Percentiles rank a stretch among this genome's conserved stretches.
Evolutionary conservation across 2,329 filamentous ascomycete genomes (phyloP).

Genomic region (Phoma sp.): DNA sequence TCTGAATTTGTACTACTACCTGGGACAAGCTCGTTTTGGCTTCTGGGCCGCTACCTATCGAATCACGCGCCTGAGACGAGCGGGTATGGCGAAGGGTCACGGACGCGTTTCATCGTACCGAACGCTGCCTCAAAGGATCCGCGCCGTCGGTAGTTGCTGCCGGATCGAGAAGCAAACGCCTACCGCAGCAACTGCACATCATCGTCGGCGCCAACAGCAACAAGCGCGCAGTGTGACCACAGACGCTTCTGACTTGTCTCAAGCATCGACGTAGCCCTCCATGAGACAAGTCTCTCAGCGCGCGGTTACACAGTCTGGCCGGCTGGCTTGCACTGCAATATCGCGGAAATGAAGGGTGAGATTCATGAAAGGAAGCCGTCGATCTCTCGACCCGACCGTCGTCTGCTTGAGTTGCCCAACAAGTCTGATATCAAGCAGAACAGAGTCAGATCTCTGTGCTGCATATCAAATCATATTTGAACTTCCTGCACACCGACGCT

Average conservation of each 20-base stretch:
- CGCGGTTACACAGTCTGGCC: background rate
- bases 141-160: slow-evolving; percentile 18
- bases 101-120: slow-evolving; percentile 32
- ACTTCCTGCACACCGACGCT: too few relatives aligned
- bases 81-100: slow-evolving; percentile 26
- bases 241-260: background rate
- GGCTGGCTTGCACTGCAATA: background rate
- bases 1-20: slow-evolving; percentile 1
- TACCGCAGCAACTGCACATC: slow-evolving; percentile 9
- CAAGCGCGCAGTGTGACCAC: slow-evolving; percentile 8
- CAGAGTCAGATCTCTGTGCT: too few relatives aligned
- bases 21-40: slow-evolving; percentile 6
- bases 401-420: background rate
- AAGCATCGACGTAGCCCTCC: background rate
- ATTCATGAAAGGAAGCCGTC: background rate
- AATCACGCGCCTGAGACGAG: slow-evolving; percentile 28
- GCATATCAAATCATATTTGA: too few relatives aligned
- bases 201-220: slow-evolving; percentile 1
- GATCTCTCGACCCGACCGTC: background rate
- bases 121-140: slow-evolving; percentile 20
- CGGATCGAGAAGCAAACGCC: slow-evolving; percentile 13
- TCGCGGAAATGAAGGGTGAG: background rate
- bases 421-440: too few relatives aligned
- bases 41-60: background rate
- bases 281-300: background rate